phyloP scores from a whole-genome alignment of 2,329 filamentous ascomycete genomes.

The Fusarium citri region DNA sequence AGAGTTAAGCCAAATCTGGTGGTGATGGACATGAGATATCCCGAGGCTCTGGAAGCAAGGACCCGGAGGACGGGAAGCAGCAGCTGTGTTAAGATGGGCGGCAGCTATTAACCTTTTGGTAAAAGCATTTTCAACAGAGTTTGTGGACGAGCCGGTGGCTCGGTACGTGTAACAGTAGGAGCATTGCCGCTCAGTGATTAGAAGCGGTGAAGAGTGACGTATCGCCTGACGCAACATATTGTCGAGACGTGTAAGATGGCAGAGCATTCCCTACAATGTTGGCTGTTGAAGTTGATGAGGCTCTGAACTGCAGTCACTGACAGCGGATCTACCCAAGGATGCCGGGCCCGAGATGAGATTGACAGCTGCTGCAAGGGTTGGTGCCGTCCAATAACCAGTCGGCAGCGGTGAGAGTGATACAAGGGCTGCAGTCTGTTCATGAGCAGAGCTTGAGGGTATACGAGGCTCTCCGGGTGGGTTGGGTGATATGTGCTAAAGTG shows the following conservation, averaged over 20 bases:
- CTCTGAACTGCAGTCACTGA: conserved; percentile 37
- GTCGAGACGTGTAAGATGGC: neutral
- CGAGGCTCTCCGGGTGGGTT: conserved; percentile 10
- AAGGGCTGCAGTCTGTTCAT: conserved; percentile 12
- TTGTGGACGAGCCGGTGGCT: conserved; percentile 37
- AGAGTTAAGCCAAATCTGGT: conserved; percentile 28
- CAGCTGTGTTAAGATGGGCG: conserved; percentile 16
- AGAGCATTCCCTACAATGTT: neutral
- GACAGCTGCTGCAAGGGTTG: conserved; percentile 36
- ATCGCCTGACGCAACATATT: neutral
- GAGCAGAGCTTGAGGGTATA: conserved; percentile 1
- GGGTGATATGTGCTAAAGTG: conserved; percentile 10
- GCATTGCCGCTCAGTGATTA: conserved; percentile 1
- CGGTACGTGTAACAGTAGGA: conserved; percentile 27
- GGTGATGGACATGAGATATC: conserved; percentile 19
- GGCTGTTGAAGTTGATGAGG: conserved; percentile 27
- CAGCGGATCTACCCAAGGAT: conserved; percentile 46
- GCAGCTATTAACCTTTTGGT: conserved; percentile 30
- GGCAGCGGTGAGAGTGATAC: conserved; percentile 20
- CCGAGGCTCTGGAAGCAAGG: conserved; percentile 28
- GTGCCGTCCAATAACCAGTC: conserved; percentile 21
- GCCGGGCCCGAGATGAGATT: conserved; percentile 22
- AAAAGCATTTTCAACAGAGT: conserved; percentile 34
- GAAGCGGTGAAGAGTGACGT: conserved; percentile 23
- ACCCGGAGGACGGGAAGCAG: conserved; percentile 26